Evolutionary conservation across 2,329 filamentous ascomycete species (phyloP), one percentile per base, ranked within the genome.

Genomic region (Cyphellophora attinorum): DNA sequence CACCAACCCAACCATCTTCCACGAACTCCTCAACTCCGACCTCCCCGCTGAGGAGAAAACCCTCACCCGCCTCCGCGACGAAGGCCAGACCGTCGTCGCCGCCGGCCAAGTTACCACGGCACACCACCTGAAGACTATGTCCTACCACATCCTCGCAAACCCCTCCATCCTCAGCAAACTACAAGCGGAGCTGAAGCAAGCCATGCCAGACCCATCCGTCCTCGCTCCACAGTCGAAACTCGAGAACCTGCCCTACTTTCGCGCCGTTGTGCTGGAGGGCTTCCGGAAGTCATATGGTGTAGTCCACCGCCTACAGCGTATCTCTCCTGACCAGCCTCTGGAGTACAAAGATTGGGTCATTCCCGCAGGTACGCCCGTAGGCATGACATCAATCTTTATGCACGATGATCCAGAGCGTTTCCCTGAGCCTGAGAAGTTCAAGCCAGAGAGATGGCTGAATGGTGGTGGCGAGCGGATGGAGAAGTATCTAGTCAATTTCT

Each of bases 361-460:
- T 12, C 39, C 32, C 11, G 27, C 42, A 11, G 42, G 40, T 17
- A 42, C 38, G 5, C 40, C 37, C 2, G 11, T 37, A 6, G 29
- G 32, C 23, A 61, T 62, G 55, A 55, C 57, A 3, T 48, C 49
- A n/a, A 46, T 55, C 12, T 41, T 57, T 12, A 50, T 58, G n/a
- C 58, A 61, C 37, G 43, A 56, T 31, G 51, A 62, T 13, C 47
- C 54, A 21, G 36, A 39, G 6, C 43, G 60, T 16, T 62, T 61
- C 34, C 53, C 55, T 1, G 35, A 59, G 11, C 51, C 58, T 0
- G 37, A 52, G 11, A 35, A 33, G 1, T 62, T 60, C 47, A 38
- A 47, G 5, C 59, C 59, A 1, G 56, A 60, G 11, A 50, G 59
- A 36, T 62, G 57, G 53, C 43, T 56, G 6, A 40, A 40, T 17